Evolutionary conservation across 441 rosid species (phyloP).

Genomic region (Populus hybrid): DNA sequence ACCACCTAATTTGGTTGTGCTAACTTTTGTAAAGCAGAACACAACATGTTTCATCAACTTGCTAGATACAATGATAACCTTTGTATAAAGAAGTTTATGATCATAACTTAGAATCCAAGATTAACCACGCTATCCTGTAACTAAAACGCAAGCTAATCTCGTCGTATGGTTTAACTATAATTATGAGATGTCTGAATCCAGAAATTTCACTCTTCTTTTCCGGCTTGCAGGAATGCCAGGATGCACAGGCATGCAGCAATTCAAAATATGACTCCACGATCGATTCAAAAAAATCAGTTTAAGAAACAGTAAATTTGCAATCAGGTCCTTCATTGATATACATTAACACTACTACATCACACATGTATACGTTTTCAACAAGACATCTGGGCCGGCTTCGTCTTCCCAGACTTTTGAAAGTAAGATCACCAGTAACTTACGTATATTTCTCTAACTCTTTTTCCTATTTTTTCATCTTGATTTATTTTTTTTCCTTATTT

Average conservation of each 20-base stretch:
- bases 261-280: background rate
- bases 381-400: constrained; percentile 57
- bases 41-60: background rate
- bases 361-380: constrained; percentile 6
- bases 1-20: background rate
- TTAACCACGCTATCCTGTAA: background rate
- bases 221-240: background rate
- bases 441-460: background rate
- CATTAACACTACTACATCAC: background rate
- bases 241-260: background rate
- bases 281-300: too few species aligned
- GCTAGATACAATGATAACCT: too few species aligned
- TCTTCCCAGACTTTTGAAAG: constrained; percentile 36
- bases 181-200: background rate
- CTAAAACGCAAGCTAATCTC: background rate
- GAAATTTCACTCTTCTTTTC: background rate
- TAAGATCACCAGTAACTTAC: background rate
- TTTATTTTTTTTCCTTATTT: background rate
- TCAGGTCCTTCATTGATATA: constrained; percentile 15
- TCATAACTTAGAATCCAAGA: background rate
- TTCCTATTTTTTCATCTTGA: background rate
- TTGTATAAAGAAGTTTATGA: background rate
- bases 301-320: background rate
- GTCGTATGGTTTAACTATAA: background rate
- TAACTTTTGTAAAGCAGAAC: background rate